Evolutionary conservation across 352 stramenopile genomes (phyloP).

Genomic region (Globisporangium takayamanum): DNA sequence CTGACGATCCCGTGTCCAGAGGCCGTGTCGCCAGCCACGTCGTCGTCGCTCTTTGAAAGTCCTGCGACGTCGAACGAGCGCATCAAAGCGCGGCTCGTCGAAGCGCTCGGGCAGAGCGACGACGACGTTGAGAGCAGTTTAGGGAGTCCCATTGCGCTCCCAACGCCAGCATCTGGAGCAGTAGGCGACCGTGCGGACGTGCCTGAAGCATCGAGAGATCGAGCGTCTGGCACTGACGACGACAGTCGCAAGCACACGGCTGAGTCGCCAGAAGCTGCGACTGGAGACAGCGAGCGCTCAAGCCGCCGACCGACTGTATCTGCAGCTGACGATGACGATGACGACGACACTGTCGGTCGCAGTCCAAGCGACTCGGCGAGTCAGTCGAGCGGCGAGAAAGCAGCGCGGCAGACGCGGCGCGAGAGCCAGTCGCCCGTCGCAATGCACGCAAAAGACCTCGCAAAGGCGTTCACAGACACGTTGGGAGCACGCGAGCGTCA

Average conservation of each 20-base stretch:
- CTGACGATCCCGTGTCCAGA: conserved; percentile 5
- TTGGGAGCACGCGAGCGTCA: neutral
- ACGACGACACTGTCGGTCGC: neutral
- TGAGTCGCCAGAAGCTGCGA: too few species aligned
- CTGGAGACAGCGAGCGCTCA: too few species aligned
- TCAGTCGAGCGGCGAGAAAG: conserved; percentile 17
- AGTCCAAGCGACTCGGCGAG: conserved; percentile 4
- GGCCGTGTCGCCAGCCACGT: conserved; percentile 17
- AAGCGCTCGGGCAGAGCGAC: conserved; percentile 45
- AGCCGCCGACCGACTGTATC: too few species aligned
- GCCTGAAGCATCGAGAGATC: too few species aligned
- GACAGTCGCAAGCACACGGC: too few species aligned
- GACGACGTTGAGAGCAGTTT: conserved; percentile 30
- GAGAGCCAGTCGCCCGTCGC: neutral
- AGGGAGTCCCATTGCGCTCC: conserved; percentile 10
- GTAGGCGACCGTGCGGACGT: too few species aligned
- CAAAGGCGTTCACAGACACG: conserved; percentile 1
- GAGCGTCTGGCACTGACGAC: too few species aligned
- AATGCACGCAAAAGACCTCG: conserved; percentile 3
- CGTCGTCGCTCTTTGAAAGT: conserved; percentile 34
- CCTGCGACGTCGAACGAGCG: conserved; percentile 32
- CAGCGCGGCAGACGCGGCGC: neutral
- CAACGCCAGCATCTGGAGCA: neutral
- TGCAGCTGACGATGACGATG: neutral
- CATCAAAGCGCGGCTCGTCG: conserved; percentile 43